Base-by-base conservation (phyloP, 176 grass and related monocot species). In the Avena eriantha region DNA sequence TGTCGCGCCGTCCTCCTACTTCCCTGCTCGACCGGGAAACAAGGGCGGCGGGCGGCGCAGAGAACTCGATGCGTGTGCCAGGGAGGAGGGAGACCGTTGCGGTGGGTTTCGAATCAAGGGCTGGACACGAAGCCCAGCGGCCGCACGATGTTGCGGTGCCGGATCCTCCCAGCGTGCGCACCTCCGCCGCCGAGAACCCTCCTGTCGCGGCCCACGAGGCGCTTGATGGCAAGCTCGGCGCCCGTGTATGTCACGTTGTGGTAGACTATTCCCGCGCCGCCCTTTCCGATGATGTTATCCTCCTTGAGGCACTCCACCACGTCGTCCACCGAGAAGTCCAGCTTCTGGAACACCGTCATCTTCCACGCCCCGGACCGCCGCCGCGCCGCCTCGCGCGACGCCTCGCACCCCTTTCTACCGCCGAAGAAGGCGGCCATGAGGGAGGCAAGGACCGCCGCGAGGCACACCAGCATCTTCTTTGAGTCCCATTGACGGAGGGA, bases 131-230 rank as follows among this genome's bases (percentile, higher is more conserved):
- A 98, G 0, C 93, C 93, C 0, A 98, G 85, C 65, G 95, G 86
- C 2, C 93, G 43, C 22, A 98, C 93, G 87, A 98, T 98, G 87
- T 98, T 98, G 3, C 93, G 91, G 87, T 98, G 95, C n/a, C 95
- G 64, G 83, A 98, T 98, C 29, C 93, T 0, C 95, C 95, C 4
- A 98, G 89, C 48, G 96, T 98, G 8, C 85, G 80, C 34, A 98
- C 90, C 91, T 98, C n/a, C n/a, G n/a, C 95, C 9, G 95, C 95
- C n/a, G 82, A 90, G 91, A 98, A 98, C 0, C 95, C 95, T n/a
- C 3, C 91, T 59, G 85, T 98, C 95, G 69, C 84, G 87, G 59
- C 89, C 86, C 53, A 84, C 73, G 2, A 98, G 87, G 0, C 94
- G 88, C 82, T 98, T 98, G 80, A 98, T 92, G 1, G 97, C 96